Conservation (phyloP, 2,329 filamentous ascomycete species). For the Colletotrichum sp. region DNA sequence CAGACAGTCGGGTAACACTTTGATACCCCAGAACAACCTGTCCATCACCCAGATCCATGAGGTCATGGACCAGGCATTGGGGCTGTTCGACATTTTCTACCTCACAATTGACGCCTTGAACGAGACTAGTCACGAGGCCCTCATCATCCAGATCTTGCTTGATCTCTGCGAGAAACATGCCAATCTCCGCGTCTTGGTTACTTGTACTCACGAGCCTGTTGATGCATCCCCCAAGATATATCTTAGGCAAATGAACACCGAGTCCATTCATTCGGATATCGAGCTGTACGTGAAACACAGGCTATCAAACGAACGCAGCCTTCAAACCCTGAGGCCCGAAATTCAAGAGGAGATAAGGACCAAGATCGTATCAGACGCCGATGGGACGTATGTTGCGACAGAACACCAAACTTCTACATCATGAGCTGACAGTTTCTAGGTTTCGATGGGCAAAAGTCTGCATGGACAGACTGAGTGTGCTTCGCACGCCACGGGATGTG, state of each 20-base stretch:
- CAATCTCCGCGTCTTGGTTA: constrained; percentile 25
- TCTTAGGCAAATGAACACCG: constrained; percentile 21
- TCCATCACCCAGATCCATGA: constrained; percentile 15
- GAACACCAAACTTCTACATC: neutral
- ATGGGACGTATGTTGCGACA: constrained; percentile 27
- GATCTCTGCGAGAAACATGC: constrained; percentile 21
- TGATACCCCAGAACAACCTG: constrained; percentile 26
- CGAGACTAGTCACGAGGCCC: constrained; percentile 20
- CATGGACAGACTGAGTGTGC: constrained; percentile 27
- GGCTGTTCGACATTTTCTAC: constrained; percentile 20
- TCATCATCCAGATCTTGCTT: constrained; percentile 20
- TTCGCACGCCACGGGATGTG: constrained; percentile 27
- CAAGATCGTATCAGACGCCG: constrained; percentile 22
- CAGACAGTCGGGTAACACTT: neutral
- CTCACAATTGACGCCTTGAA: constrained; percentile 28
- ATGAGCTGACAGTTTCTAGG: neutral
- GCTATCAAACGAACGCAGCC: constrained; percentile 21
- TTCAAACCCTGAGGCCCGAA: constrained; percentile 21
- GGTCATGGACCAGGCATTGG: constrained; percentile 17
- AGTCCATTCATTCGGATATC: constrained; percentile 27
- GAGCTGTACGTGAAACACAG: constrained; percentile 25
- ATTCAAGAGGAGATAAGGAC: constrained; percentile 26
- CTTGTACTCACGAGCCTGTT: constrained; percentile 23
- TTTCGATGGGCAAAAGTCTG: constrained; percentile 34
- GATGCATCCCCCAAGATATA: neutral